Evolutionary conservation across 495 filamentous ascomycete species (phyloP), one percentile per base, ranked within the genome.

Genomic region (Penicillium maclennaniae): DNA sequence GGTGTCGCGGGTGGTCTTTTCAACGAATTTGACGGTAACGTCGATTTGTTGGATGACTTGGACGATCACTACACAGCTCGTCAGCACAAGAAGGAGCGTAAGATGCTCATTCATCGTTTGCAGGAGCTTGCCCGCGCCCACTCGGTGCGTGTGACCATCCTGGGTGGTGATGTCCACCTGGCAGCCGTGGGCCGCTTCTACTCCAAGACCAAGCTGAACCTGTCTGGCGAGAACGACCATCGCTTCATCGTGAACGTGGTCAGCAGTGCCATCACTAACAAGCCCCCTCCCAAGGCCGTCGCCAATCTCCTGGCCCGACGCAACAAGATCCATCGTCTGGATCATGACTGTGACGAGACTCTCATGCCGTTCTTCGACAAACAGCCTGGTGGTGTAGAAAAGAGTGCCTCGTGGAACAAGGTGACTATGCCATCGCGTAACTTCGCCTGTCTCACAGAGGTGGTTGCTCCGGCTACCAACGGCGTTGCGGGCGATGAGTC

Each of bases 21-120:
- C 80, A 96, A 97, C 69, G 81, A 86, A 45, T 97, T 96, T 51
- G 92, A 96, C 67, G 92, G 92, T 23, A 82, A 83, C 56, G 84
- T 95, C 12, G 92, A 97, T 76, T 77, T 96, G 23, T 75, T 96
- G 7, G 92, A 97, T 63, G 92, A 97, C 60, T 76, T 97, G 16
- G 92, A 96, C 63, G 92, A 96, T 65, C 92, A 97, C 65, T 96
- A 96, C 72, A 95, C 90, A 25, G 91, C 92, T 12, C 83, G 84
- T 27, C 89, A 89, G 49, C 92, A 97, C 77, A 97, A 96, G 68
- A 79, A 81, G 39, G 92, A 97, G 74, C 86, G 92, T 41, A 85
- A 84, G 54, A 71, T 77, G 27, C 76, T 97, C 23, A 67, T 96
- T 28, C 78, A 84, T 40, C 81, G 86, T 21, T 79, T 96, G 20